A percentile compares a stretch with the other conserved stretches of the same genome.
Conservation (phyloP, 352 stramenopile species). For the Phytophthora agathidicida region DNA sequence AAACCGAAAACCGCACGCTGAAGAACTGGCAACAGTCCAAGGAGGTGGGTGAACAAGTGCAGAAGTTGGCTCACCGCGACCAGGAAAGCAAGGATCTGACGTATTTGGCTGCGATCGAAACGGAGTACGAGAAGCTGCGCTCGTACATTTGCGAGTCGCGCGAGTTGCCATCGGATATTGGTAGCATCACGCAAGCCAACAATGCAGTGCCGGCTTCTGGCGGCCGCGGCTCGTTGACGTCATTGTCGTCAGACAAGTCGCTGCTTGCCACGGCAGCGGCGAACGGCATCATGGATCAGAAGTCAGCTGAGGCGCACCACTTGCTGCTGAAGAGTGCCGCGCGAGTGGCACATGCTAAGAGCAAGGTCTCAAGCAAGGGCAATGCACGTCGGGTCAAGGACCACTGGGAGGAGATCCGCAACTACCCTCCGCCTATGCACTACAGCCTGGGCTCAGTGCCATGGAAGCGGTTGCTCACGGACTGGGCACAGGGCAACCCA, state of each 20-base stretch:
- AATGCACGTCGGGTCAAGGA: conserved; percentile 86
- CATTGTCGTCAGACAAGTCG: conserved; percentile 48
- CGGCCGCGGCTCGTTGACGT: conserved; percentile 35
- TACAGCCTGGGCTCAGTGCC: conserved; percentile 85
- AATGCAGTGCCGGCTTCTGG: conserved; percentile 9
- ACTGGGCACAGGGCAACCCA: conserved; percentile 89
- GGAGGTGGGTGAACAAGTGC: conserved; percentile 87
- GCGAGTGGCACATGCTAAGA: conserved; percentile 66
- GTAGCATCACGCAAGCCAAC: conserved; percentile 46
- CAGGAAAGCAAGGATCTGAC: conserved; percentile 88
- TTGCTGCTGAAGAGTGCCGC: conserved; percentile 76
- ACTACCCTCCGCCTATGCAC: conserved; percentile 81
- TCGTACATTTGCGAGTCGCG: conserved; percentile 80
- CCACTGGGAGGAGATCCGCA: conserved; percentile 90
- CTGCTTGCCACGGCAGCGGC: conserved; percentile 36
- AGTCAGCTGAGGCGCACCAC: conserved; percentile 64
- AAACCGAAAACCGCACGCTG: conserved; percentile 78
- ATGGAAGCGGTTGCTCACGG: conserved; percentile 86
- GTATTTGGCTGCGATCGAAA: conserved; percentile 79
- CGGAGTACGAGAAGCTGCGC: conserved; percentile 85
- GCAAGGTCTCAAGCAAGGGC: conserved; percentile 75
- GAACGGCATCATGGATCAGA: conserved; percentile 57
- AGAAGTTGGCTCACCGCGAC: conserved; percentile 85
- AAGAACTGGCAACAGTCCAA: conserved; percentile 89
- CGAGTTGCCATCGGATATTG: conserved; percentile 73